Evolutionary conservation across 257 asterid genomes (phyloP), one percentile per base, ranked within the genome.

Genomic region (Fraxinus pennsylvanica): DNA sequence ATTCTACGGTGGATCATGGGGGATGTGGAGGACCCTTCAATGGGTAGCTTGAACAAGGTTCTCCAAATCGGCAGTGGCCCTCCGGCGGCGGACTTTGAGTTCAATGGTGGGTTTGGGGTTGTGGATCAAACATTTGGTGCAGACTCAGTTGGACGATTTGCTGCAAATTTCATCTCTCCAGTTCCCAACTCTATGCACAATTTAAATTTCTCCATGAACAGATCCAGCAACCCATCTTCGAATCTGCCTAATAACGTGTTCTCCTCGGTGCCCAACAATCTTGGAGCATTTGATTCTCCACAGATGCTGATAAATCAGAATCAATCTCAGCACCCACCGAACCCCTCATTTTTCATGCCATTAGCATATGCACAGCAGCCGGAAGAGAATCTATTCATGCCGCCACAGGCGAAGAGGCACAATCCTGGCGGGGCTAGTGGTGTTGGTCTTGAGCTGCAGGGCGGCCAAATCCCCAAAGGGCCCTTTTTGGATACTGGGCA

Each of bases 1-100:
- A 81, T 93, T 36, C 81, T 90, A 67, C 88, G 92, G 47, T 92
- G 94, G 97, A 90, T 94, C 86, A 94, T 94, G 97, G 97, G 94
- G 10, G 98, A 91, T 85, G 97, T 90, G 78, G 98, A 91, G 54
- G 97, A 92, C 87, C 92, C 93, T 8, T 85, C 96, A 2, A 87
- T 90, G 91, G 90, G 82, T 9, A 89, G 83, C 74, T 82, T 89
- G 74, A 88, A 85, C 71, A 92, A 87, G 86, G 85, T 73, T 14
- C 84, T 89, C 74, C 98, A 92, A 32, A 81, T 85, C 43, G 84
- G 90, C 27, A 89, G 88, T 36, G 85, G 82, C 35, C 35, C 54
- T 86, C 70, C 85, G 32, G 76, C 91, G 45, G 69, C 88, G 68
- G 94, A 91, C 75, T 88, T 88, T 43, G 96, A 87, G 54, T 87